Evolutionary conservation across 2,329 filamentous ascomycete genomes (phyloP), one percentile per base, ranked within the genome.

Genomic region (Mollisiaceae sp.): DNA sequence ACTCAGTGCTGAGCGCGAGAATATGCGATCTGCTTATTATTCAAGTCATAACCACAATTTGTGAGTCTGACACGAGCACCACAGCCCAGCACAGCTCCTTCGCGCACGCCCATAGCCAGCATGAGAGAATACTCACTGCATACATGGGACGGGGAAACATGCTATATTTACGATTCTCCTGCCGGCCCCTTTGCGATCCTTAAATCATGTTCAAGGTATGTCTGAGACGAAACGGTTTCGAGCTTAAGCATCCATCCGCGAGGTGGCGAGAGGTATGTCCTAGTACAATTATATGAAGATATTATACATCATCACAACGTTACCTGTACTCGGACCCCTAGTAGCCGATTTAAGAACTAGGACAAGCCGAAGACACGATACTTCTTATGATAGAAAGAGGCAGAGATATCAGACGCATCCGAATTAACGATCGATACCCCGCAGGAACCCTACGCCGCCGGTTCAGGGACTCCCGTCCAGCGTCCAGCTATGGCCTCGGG

Each of bases 171-270:
- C 38, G 22, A 32, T 39, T 3, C 55, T 22, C 32, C 15, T 47
- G 35, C 22, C 18, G 8, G 11, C 55, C 63, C 64, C 32, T 65
- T 55, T 57, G 12, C 60, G 36, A 61, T 63, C 64, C 64, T 63
- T 63, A 22, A 36, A 57, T 57, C 36, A 38, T 54, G 58, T 39
- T 54, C 38, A 63, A 55, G 32, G 45, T 50, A 56, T 50, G 60
- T 57, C 67, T 69, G 68, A 70, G 66, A 69, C 68, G 69, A 71
- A 69, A 70, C 65, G 8, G 66, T 69, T 71, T 71, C 68, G 62
- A 68, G 54, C 60, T 58, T 60, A 54, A 62, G 68, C 62, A 68
- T 32, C 50, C 55, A 62, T 39, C 63, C 64, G 63, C 36, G 39
- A 50, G 50, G 45, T 60, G 38, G 66, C 57, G 32, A 64, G 36